These are phyloP conservation scores for Trichoderma harzianum DNA, from an alignment of 2,329 filamentous ascomycete genomes.

Conservation along the genomic window DNA sequence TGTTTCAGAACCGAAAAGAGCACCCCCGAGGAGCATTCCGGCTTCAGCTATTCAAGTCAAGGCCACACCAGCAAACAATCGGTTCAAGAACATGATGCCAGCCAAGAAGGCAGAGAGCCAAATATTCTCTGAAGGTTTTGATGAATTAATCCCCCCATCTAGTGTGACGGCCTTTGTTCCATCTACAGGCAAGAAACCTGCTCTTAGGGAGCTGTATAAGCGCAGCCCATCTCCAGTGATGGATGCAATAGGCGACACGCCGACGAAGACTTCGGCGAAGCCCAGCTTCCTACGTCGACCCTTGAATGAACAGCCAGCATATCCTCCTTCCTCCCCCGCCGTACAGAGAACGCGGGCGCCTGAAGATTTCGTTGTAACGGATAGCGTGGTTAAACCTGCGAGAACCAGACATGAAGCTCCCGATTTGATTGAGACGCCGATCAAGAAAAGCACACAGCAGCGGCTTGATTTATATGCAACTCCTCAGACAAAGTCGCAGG, in stretches of 20 bases:
- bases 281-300: constrained; percentile 31
- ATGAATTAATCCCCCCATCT: constrained; percentile 36
- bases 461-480: constrained; percentile 19
- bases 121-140: constrained; percentile 25
- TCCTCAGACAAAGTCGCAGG: constrained; percentile 20
- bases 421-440: constrained; percentile 39
- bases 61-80: constrained; percentile 54
- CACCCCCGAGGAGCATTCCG: constrained; percentile 36
- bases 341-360: constrained; percentile 26
- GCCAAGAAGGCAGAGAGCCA: constrained; percentile 26
- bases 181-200: constrained; percentile 38
- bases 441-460: constrained; percentile 32
- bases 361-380: constrained; percentile 20
- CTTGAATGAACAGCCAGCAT: constrained; percentile 27
- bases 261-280: constrained; percentile 25
- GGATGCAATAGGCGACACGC: constrained; percentile 32
- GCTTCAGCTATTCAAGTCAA: no score
- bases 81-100: constrained; percentile 51
- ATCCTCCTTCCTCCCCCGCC: constrained; percentile 38
- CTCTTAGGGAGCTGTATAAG: constrained; percentile 32
- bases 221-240: constrained; percentile 30
- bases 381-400: constrained; percentile 20
- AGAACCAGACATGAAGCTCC: constrained; percentile 15
- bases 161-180: constrained; percentile 38
- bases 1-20: constrained; percentile 17